Base-by-base conservation (phyloP, 2,329 filamentous ascomycete genomes). In the Helicocarpus griseus region DNA sequence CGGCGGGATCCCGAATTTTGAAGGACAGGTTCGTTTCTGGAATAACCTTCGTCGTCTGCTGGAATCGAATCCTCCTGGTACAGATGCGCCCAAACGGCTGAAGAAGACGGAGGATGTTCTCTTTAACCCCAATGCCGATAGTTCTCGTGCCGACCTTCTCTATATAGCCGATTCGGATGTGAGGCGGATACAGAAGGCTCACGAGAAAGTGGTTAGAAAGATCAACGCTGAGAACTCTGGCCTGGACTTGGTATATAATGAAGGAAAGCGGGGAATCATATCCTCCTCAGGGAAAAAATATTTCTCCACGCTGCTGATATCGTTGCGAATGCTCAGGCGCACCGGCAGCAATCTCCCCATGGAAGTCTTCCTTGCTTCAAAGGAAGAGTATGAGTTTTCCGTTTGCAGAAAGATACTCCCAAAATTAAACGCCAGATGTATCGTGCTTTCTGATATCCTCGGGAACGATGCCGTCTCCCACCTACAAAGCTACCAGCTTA, bases 401-500 rank as follows among this genome's bases (percentile, higher is more conserved):
- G 67, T 73, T 21, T 75, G 73, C 54, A 65, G 72, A 9, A 56
- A 61, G n/a, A 62, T 74, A n/a, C 63, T 74, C 19, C 69, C 70
- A 0, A 63, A 65, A 0, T 53, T 74, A 21, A 69, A 73, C 46
- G 71, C 72, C 8, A 63, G 59, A 48, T 75, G 73, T 49, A 50
- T 74, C n/a, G 58, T 76, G 0, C 60, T 77, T 4, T 69, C 69
- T 2, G 65, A 69, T n/a, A 69, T 74, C 7, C 56, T 76, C 4
- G 56, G 63, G 13, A 58, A 59, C 1, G 59, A 64, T 0, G 59
- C 62, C 0, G 57, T 58, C 4, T 49, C 57, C 5, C 9, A 24
- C 9, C 9, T 40, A 14, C 59, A 63, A 14, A 66, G 69, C 35
- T 77, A 73, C 58, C 74, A 77, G 55, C 68, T 73, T 58, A 77